Conservation (phyloP, 2,329 filamentous ascomycete species). For the Aspergillus pseudonomiae region DNA sequence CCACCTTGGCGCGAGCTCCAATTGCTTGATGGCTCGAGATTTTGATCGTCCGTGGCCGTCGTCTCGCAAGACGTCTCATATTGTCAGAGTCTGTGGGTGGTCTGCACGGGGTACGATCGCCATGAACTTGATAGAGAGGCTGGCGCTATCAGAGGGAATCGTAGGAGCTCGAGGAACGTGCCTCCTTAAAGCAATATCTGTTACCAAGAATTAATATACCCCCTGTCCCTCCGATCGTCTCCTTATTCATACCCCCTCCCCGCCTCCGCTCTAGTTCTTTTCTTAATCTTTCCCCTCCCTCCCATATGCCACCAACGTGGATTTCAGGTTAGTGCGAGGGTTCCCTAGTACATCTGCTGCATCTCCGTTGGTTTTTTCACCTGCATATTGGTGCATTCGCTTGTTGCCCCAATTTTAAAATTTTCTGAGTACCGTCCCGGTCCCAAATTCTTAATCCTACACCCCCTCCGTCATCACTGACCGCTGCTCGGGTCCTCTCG, state of each 20-base stretch:
- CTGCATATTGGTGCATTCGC: slow-evolving; percentile 18
- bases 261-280: slow-evolving; percentile 13
- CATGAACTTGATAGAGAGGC: slow-evolving; percentile 11
- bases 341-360: slow-evolving; percentile 21
- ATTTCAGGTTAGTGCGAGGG: slow-evolving; percentile 16
- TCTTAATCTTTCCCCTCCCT: slow-evolving; percentile 14
- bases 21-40: slow-evolving; percentile 36
- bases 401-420: slow-evolving; percentile 21
- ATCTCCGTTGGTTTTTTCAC: slow-evolving; percentile 15
- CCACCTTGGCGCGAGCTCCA: slow-evolving; percentile 31
- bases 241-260: slow-evolving; percentile 8
- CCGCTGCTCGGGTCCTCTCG: slow-evolving; percentile 11
- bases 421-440: slow-evolving; percentile 12
- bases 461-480: slow-evolving; percentile 7
- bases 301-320: slow-evolving; percentile 20
- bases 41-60: slow-evolving; percentile 33
- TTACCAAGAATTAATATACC: neutral
- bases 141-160: slow-evolving; percentile 12
- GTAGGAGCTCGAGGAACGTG: neutral
- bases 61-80: slow-evolving; percentile 27
- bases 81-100: neutral
- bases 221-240: neutral
- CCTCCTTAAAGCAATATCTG: neutral
- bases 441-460: slow-evolving; percentile 3
- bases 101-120: slow-evolving; percentile 14